These are phyloP conservation scores for Fusarium sp. DNA, from an alignment of 2,329 filamentous ascomycete genomes.

Conservation along the genomic window DNA sequence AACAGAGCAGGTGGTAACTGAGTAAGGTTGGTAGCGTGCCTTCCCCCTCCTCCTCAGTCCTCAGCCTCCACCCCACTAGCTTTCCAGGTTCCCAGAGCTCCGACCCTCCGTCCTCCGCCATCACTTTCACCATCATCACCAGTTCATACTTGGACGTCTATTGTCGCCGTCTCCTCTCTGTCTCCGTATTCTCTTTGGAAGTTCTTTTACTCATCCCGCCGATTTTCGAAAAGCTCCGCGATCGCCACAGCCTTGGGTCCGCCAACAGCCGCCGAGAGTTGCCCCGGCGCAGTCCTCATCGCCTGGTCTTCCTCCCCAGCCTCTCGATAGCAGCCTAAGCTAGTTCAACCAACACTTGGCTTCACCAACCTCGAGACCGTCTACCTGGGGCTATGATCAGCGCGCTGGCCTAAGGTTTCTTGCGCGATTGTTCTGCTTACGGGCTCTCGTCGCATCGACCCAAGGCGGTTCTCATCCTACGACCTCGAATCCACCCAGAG, in stretches of 20 bases:
- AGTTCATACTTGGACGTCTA: background rate
- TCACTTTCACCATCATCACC: background rate
- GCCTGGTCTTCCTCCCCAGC: conserved; percentile 35
- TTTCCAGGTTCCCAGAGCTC: conserved; percentile 19
- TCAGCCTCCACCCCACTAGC: conserved; percentile 32
- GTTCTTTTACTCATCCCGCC: background rate
- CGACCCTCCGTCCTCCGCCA: conserved; percentile 10
- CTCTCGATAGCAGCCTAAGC: conserved; percentile 36
- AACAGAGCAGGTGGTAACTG: background rate
- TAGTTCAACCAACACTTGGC: conserved; percentile 17
- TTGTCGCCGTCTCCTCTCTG: background rate
- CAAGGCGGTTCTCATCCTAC: background rate
- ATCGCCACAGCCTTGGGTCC: background rate
- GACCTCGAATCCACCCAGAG: background rate
- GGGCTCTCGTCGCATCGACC: conserved; percentile 9
- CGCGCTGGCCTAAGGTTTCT: conserved; percentile 16
- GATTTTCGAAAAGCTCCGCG: background rate
- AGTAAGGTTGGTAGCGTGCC: conserved; percentile 1
- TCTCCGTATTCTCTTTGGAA: background rate
- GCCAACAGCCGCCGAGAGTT: background rate
- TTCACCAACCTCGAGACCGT: conserved; percentile 15
- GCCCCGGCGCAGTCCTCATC: conserved; percentile 21
- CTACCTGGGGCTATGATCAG: conserved; percentile 20
- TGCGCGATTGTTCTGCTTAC: conserved; percentile 4
- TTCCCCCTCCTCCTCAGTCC: conserved; percentile 12